Base-by-base conservation (phyloP, 805 yeast genomes). In the Candida dajiaensis region DNA sequence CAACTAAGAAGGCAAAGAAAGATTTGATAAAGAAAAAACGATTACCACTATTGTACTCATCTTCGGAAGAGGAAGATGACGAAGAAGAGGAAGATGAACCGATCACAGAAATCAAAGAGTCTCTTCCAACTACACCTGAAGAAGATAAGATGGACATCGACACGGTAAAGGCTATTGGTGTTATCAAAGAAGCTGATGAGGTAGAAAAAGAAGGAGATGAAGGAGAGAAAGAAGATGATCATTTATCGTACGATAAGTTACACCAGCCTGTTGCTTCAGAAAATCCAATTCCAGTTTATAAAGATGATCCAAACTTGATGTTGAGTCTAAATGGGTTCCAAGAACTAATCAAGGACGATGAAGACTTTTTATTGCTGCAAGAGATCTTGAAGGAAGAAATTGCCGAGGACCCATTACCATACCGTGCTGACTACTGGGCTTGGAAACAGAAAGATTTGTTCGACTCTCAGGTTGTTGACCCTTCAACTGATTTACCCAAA, bases 261-360 rank as follows among this genome's bases (percentile, higher is more conserved):
- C 84, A 76, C 55, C 68, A 70, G 46, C 88, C 95, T 1, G 66
- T 77, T 0, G 52, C 53, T 1, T 67, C 74, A 3, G 73, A 61
- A 1, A 46, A 51, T 4, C 89, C 92, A 1, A 50, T 60, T 13
- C 74, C 89, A 0, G 89, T 84, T 2, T 80, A 70, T 47, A 74
- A 73, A 13, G 75, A 71, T 39, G 65, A 64, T 35, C 29, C 51
- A 11, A 36, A 25, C 6, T 59, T 64, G 4, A 50, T 51, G 6
- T 57, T 65, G 29, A 80, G 76, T 40, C 56, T 89, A 20, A 68
- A 66, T 6, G 69, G 70, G 18, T 52, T 87, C 3, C 85, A 83
- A 51, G 58, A 63, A 2, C 47, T 79, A 3, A 65, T 89, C 6
- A 79, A 78, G 54, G 96, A 89, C 58, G 80, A 77, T 1, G 96